phyloP scores from a whole-genome alignment of 192 early-diverging fungal genomes.

The Coemansia sp. region DNA sequence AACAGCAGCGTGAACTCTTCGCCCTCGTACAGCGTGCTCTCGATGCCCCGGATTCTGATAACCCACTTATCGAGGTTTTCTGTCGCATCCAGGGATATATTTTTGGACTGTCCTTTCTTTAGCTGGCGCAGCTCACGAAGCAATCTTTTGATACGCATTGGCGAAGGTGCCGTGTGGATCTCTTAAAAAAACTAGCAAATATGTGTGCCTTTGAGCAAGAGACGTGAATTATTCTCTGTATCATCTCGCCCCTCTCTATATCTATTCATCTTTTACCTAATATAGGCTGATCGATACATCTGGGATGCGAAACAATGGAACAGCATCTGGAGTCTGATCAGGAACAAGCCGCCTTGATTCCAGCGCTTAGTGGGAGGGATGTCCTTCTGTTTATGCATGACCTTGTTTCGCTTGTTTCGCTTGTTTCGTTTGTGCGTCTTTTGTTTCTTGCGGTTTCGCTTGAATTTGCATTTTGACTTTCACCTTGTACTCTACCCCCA shows the following conservation, averaged over 20 bases:
- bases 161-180: constrained; percentile 9
- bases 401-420: no score
- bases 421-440: not conserved
- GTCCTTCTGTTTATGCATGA: no score
- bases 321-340: no score
- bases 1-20: constrained; percentile 62
- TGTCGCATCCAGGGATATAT: constrained; percentile 27
- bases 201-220: not conserved
- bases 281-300: no score
- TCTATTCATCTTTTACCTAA: no score
- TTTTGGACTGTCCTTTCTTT: constrained; percentile 17
- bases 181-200: not conserved
- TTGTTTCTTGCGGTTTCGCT: not conserved
- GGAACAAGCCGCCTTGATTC: no score
- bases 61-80: constrained; percentile 63
- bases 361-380: no score
- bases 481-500: not conserved
- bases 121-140: constrained; percentile 46
- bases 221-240: not conserved
- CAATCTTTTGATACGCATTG: constrained; percentile 38
- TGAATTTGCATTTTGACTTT: not conserved
- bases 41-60: constrained; percentile 61
- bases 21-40: constrained; percentile 63
- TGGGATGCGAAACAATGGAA: no score
- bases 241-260: no score